Base-by-base conservation (phyloP, 1,284 basidiomycete genomes). In the Moesziomyces sp. region DNA sequence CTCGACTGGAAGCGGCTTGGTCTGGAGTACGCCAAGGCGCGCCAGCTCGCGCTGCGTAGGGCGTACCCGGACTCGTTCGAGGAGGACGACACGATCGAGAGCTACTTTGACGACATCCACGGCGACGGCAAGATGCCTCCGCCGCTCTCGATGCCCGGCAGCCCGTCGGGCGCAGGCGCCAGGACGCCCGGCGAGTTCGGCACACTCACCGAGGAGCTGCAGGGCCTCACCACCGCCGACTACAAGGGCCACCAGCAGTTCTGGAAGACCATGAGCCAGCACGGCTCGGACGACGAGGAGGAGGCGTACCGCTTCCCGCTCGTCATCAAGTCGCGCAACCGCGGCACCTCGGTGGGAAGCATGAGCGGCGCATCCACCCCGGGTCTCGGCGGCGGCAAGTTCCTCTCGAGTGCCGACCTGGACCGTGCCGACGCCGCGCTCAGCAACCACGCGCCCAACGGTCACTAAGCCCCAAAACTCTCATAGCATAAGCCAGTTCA, bases 1-100 rank as follows among this genome's bases (percentile, higher is more conserved):
- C 87, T 99, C 65, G 96, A 99, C 85, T 98, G 96, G 96, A 99
- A 99, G 88, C 93, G 94, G 79, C 87, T 99, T 26, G 96, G 96
- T 5, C 90, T 98, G 74, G 96, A 99, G 85, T 99, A 99, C 85
- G 91, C 91, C 83, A 99, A 97, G 87, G 92, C 93, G 40, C 88
- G 96, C 52, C 94, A 97, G 86, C 87, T 98, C 58, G 94, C 94
- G 26, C 87, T 99, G 57, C 88, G 96, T 72, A 88, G 96, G 50
- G 96, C 96, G 13, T 98, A 99, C 85, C 96, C 96, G 1, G 94
- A 98, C 79, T 90, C 92, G 62, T 99, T 97, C 86, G 75, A 75
- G 16, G 89, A 87, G 64, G 86, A 88, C 68, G 87, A 87, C 64
- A 90, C 90, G 68, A 89, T 89, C 57, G 76, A 79, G 33, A 90